These are phyloP conservation scores for Cardamine occulta DNA, from an alignment of 345 rosid species.

Conservation along the genomic window DNA sequence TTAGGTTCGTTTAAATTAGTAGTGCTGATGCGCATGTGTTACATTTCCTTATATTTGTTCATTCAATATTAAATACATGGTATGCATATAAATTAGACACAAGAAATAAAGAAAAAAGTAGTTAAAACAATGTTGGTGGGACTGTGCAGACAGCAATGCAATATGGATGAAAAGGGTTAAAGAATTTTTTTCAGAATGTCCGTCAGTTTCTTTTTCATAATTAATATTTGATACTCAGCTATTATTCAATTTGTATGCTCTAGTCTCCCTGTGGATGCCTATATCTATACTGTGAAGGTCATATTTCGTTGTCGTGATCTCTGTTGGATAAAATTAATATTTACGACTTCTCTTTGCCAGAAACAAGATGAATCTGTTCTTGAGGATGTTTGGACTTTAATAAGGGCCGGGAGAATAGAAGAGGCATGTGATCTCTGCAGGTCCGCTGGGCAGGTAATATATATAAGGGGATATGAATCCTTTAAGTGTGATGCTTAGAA, in stretches of 20 bases:
- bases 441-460: slow-evolving; percentile 91
- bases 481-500: slow-evolving; percentile 17
- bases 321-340: slow-evolving; percentile 4
- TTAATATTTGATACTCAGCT: not conserved
- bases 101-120: not conserved
- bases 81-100: not conserved
- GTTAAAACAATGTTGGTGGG: slow-evolving; percentile 7
- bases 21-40: slow-evolving; percentile 22
- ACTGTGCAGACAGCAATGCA: slow-evolving; percentile 24
- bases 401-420: slow-evolving; percentile 92
- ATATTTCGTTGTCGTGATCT: not conserved
- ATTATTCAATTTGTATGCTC: no score
- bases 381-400: slow-evolving; percentile 93
- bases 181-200: slow-evolving; percentile 3
- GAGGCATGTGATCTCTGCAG: slow-evolving; percentile 96
- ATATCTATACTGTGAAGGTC: slow-evolving; percentile 13
- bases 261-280: slow-evolving; percentile 21
- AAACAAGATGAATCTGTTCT: slow-evolving; percentile 95
- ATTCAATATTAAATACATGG: slow-evolving; percentile 6
- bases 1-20: slow-evolving; percentile 16
- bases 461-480: slow-evolving; percentile 3
- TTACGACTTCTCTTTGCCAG: slow-evolving; percentile 47
- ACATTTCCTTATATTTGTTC: slow-evolving; percentile 1
- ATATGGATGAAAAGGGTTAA: slow-evolving; percentile 3
- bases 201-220: not conserved